Conservation (phyloP, 2,329 filamentous ascomycete genomes). For the Rosellinia necatrix region DNA sequence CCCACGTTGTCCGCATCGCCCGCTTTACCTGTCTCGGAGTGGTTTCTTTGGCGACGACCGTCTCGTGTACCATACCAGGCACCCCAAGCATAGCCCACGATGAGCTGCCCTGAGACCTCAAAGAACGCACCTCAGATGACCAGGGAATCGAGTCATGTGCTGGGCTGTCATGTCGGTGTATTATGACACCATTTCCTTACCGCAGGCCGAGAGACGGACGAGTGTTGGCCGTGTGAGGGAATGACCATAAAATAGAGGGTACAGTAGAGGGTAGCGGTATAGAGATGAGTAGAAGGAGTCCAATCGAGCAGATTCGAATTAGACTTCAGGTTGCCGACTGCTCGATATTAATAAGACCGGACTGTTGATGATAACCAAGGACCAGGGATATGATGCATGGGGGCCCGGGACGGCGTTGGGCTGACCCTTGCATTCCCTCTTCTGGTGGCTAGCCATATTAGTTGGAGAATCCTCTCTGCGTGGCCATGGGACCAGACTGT, state of each 20-base stretch:
- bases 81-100: not conserved
- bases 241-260: not conserved
- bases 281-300: slow-evolving; percentile 15
- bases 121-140: slow-evolving; percentile 2
- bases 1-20: not conserved
- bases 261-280: no score
- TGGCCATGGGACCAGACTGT: slow-evolving; percentile 30
- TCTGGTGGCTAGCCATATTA: slow-evolving; percentile 35
- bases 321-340: slow-evolving; percentile 22
- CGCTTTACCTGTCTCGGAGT: slow-evolving; percentile 1
- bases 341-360: slow-evolving; percentile 28
- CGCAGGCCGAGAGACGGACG: slow-evolving; percentile 17
- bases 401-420: slow-evolving; percentile 33
- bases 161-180: slow-evolving; percentile 19
- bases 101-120: not conserved
- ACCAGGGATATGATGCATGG: slow-evolving; percentile 30
- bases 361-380: slow-evolving; percentile 28
- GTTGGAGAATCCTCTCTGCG: slow-evolving; percentile 37
- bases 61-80: not conserved
- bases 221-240: slow-evolving; percentile 1
- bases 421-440: slow-evolving; percentile 37
- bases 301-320: slow-evolving; percentile 11
- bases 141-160: slow-evolving; percentile 22
- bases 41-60: not conserved
- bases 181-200: slow-evolving; percentile 14